Evolutionary conservation across 164 flowering plant species (phyloP), one percentile per base, ranked within the genome.

Genomic region (Vitis riparia): DNA sequence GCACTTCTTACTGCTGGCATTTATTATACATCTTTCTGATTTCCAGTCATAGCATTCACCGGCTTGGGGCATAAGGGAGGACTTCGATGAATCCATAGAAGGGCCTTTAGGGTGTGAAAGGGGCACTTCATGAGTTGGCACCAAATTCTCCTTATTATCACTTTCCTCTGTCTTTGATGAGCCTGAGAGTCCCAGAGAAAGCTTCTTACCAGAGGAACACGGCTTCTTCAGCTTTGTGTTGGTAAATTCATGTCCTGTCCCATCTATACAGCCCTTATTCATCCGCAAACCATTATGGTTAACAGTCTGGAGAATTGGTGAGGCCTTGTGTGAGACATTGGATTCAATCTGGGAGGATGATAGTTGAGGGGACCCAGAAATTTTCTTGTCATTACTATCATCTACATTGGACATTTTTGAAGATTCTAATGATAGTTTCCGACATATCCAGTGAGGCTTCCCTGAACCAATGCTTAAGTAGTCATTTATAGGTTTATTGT

Each of bases 141-240:
- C 47, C 50, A 62, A 8, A 17, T 81, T 81, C 73, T 77, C 81
- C 53, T 79, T 75, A 49, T 73, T 64, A 10, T 65, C 71, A 14
- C 53, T 63, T 66, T 29, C 70, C 16, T 56, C 58, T 64, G 10
- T 55, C 37, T 63, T 27, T 49, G 73, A 60, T 56, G 70, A 50
- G 17, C 68, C 69, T 53, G 29, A 66, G 9, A 19, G 37, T 16
- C 81, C 79, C 68, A 77, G 37, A 2, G 77, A 71, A 66, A 81
- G 85, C 73, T 76, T 79, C 84, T 76, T 71, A 15, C 71, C 51
- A 32, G 2, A 51, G 2, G 30, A 30, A 19, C 56, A n/a, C 11
- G 19, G 56, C 77, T 69, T 79, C 66, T 69, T 53, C n/a, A 15
- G 16, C 10, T 56, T 68, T 14, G 44, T 9, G 63, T 23, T 48